These are phyloP conservation scores for Myxozyma neglecta DNA, from an alignment of 805 yeast species.

Conservation along the genomic window DNA sequence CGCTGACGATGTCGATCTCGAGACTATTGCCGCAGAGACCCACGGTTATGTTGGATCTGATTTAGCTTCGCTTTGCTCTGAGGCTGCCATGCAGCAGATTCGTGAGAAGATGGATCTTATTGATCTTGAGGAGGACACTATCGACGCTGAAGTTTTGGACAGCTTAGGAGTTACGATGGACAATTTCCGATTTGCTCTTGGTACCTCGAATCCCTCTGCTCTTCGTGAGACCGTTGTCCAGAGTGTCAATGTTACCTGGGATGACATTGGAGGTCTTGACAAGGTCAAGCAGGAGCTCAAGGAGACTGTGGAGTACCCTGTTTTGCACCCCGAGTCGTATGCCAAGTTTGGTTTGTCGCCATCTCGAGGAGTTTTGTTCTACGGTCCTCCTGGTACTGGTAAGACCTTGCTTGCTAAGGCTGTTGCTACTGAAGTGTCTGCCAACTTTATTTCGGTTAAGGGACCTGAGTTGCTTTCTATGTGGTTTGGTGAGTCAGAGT, in stretches of 20 bases:
- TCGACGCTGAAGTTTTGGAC: constrained; percentile 95
- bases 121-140: constrained; percentile 92
- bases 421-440: constrained; percentile 98
- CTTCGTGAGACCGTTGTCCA: constrained; percentile 99
- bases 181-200: constrained; percentile 95
- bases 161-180: constrained; percentile 98
- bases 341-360: constrained; percentile 98
- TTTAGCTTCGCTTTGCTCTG: constrained; percentile 97
- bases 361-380: constrained; percentile 96
- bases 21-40: constrained; percentile 93
- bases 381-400: constrained; percentile 99
- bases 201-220: constrained; percentile 98
- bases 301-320: constrained; percentile 99
- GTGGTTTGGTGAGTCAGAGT: constrained; percentile 99
- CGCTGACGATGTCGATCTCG: constrained; percentile 91
- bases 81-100: constrained; percentile 99
- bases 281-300: constrained; percentile 93
- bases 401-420: constrained; percentile 97
- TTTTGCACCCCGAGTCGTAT: constrained; percentile 97
- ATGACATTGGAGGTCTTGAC: constrained; percentile 98
- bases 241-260: constrained; percentile 98
- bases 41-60: constrained; percentile 99
- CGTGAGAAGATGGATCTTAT: constrained; percentile 99
- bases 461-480: constrained; percentile 96
- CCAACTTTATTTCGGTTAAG: constrained; percentile 94